Conservation (phyloP, 1,284 basidiomycete species). For the Ustilago cynodontis region DNA sequence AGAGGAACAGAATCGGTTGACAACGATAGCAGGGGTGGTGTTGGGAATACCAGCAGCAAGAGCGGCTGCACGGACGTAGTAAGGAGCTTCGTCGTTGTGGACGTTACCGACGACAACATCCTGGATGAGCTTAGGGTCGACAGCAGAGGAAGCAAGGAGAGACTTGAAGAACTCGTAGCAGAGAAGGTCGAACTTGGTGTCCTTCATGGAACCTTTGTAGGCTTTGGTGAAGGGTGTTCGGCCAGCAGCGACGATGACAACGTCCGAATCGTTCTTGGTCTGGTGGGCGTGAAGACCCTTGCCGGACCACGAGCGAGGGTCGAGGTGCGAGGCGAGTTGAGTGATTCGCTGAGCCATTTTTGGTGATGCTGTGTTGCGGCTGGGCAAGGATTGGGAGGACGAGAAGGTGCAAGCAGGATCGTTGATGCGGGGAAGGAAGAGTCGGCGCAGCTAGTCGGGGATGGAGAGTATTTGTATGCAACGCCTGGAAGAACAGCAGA, state of each 20-base stretch:
- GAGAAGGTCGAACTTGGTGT: conserved; percentile 72
- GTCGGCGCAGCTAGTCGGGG: not conserved
- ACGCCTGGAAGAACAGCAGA: not conserved
- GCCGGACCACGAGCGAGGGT: conserved; percentile 62
- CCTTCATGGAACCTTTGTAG: conserved; percentile 83
- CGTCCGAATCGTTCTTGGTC: conserved; percentile 63
- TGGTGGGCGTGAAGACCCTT: conserved; percentile 57
- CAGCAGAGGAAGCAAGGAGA: conserved; percentile 75
- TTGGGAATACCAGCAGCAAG: conserved; percentile 85
- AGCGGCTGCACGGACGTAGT: conserved; percentile 74
- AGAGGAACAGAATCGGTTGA: conserved; percentile 73
- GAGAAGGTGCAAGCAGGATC: not conserved
- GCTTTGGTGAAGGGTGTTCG: conserved; percentile 82
- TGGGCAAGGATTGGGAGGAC: not conserved
- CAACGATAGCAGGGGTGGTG: conserved; percentile 78
- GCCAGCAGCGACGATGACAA: conserved; percentile 84
- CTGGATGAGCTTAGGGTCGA: conserved; percentile 79
- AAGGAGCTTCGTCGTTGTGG: conserved; percentile 55
- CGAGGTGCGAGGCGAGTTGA: conserved; percentile 63
- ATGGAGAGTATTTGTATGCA: not conserved
- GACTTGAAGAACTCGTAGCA: conserved; percentile 72
- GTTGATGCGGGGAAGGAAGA: not conserved
- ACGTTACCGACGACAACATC: conserved; percentile 80
- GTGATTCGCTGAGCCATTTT: conserved; percentile 56
- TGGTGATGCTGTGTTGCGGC: not conserved